A percentile compares a stretch with the other conserved stretches of the same genome.
phyloP scores from a whole-genome alignment of 1,284 basidiomycete species.

The Mixia osmundae region DNA sequence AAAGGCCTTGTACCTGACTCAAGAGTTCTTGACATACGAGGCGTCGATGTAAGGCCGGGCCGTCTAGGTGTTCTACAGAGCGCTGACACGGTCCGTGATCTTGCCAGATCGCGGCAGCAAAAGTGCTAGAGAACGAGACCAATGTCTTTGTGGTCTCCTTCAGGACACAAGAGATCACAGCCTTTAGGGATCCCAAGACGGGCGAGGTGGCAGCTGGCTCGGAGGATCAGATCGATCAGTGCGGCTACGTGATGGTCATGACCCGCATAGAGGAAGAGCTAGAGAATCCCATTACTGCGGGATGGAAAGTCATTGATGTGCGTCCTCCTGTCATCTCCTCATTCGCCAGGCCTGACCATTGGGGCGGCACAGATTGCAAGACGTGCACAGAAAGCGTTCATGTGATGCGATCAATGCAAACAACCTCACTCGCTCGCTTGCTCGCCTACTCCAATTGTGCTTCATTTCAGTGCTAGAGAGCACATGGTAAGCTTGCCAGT shows the following conservation, averaged over 20 bases:
- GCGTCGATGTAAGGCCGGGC: conserved; percentile 50
- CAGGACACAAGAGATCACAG: conserved; percentile 73
- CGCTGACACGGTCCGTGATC: neutral
- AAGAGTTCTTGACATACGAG: conserved; percentile 77
- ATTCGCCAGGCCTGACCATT: too few species aligned
- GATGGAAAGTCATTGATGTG: conserved; percentile 95
- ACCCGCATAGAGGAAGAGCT: conserved; percentile 68
- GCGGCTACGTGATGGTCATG: conserved; percentile 74
- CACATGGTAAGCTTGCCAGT: too few species aligned
- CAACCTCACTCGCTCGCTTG: too few species aligned
- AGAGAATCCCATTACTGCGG: conserved; percentile 76
- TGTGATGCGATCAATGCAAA: too few species aligned
- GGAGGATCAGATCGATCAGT: conserved; percentile 74
- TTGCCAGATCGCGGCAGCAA: conserved; percentile 43
- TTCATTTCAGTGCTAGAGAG: too few species aligned
- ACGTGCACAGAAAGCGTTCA: too few species aligned
- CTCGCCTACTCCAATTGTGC: too few species aligned
- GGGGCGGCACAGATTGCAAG: too few species aligned
- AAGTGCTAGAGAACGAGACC: conserved; percentile 63
- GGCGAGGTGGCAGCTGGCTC: conserved; percentile 64
- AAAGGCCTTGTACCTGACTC: conserved; percentile 76
- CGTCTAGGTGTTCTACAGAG: neutral
- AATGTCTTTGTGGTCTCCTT: conserved; percentile 90
- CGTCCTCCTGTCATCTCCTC: too few species aligned
- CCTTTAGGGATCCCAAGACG: conserved; percentile 75